These are phyloP conservation scores for Botrytis byssoidea DNA, from an alignment of 2,329 filamentous ascomycete species.

Conservation along the genomic window DNA sequence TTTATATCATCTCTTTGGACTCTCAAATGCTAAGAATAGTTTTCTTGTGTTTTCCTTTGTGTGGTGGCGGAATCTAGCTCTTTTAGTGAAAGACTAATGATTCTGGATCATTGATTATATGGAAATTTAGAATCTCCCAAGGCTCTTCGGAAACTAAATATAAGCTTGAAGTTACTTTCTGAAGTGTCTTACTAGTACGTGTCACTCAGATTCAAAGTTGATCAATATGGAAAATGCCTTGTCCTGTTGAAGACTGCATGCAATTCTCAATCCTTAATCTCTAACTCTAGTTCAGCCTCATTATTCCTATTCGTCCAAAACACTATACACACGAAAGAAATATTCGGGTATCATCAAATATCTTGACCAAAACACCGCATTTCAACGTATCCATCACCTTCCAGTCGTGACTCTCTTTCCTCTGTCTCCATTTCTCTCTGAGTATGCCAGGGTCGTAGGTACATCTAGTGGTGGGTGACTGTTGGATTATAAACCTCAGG, in stretches of 20 bases:
- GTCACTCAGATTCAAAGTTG: neutral
- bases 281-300: neutral
- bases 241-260: neutral
- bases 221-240: neutral
- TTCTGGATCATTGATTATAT: neutral
- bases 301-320: neutral
- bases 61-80: neutral
- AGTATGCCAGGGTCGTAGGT: neutral
- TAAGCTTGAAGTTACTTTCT: neutral
- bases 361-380: neutral
- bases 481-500: neutral
- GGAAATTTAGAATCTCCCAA: no score
- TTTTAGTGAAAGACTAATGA: neutral
- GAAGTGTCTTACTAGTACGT: neutral
- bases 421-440: neutral
- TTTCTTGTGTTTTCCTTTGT: neutral
- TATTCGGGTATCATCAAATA: neutral
- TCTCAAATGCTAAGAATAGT: neutral
- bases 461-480: neutral
- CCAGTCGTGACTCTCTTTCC: neutral
- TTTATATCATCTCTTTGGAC: neutral
- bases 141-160: neutral
- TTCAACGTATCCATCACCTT: neutral
- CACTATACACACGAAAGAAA: constrained; percentile 6
- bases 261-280: neutral